A percentile compares a stretch with the other conserved stretches of the same genome.
Conservation (phyloP, 2,329 filamentous ascomycete genomes). For the Colletotrichum incanum region DNA sequence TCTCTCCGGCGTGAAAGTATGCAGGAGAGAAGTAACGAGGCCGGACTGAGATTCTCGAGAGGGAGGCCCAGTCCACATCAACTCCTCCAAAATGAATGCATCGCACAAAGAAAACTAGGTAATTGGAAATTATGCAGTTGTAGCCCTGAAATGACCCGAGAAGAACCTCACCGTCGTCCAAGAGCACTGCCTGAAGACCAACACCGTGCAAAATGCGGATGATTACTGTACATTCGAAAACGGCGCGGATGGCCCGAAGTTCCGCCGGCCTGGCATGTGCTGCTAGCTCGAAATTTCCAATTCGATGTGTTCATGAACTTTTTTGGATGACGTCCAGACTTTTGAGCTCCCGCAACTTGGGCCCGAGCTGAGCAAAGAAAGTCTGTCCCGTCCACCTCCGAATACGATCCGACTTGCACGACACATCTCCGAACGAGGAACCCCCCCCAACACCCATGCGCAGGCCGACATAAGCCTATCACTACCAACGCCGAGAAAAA, state of each 20-base stretch:
- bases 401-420: background rate
- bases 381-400: slow-evolving; percentile 8
- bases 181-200: background rate
- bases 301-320: slow-evolving; percentile 44
- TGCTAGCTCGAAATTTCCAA: slow-evolving; percentile 41
- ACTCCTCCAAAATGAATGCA: too few relatives aligned
- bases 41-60: background rate
- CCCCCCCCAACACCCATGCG: background rate
- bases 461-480: background rate
- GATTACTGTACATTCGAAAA: background rate
- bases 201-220: background rate
- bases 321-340: slow-evolving; percentile 45
- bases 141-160: background rate
- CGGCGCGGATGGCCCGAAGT: slow-evolving; percentile 30
- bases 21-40: background rate
- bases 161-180: background rate
- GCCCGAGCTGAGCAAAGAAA: slow-evolving; percentile 27
- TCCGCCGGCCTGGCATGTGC: slow-evolving; percentile 35
- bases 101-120: background rate
- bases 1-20: background rate
- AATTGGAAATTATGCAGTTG: background rate
- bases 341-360: slow-evolving; percentile 20
- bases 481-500: slow-evolving; percentile 47
- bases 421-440: slow-evolving; percentile 4
- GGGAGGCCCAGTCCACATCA: background rate